Conservation (phyloP, 441 rosid genomes). For the Kokia cookei region DNA sequence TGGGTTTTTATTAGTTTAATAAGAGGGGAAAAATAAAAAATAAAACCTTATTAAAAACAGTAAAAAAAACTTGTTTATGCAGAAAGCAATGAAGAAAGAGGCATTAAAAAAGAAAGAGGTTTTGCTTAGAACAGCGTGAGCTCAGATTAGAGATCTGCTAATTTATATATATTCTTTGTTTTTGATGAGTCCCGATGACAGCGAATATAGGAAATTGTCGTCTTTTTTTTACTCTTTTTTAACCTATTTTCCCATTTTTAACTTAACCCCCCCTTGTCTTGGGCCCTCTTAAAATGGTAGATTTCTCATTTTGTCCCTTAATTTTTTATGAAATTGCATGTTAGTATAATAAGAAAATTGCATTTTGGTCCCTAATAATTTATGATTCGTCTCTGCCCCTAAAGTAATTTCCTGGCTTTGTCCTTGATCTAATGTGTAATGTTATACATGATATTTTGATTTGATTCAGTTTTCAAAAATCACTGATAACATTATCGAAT, state of each 20-base stretch:
- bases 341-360: no score
- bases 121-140: not conserved
- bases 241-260: not conserved
- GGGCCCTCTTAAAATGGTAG: no score
- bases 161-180: conserved; percentile 3
- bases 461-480: no score
- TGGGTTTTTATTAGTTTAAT: not conserved
- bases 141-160: conserved; percentile 1
- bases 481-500: no score
- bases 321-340: no score
- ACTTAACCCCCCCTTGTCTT: no score
- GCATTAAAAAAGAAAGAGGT: not conserved
- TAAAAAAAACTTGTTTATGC: conserved; percentile 2
- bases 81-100: conserved; percentile 6
- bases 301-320: no score
- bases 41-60: conserved; percentile 15
- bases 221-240: conserved; percentile 6
- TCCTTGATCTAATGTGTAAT: no score
- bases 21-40: not conserved
- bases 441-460: no score
- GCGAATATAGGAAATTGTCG: conserved; percentile 52
- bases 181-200: conserved; percentile 60
- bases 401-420: no score
- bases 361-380: no score
- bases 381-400: no score